Evolutionary conservation across 2,329 filamentous ascomycete species (phyloP), one percentile per base, ranked within the genome.

Genomic region (Fusarium floridanum): DNA sequence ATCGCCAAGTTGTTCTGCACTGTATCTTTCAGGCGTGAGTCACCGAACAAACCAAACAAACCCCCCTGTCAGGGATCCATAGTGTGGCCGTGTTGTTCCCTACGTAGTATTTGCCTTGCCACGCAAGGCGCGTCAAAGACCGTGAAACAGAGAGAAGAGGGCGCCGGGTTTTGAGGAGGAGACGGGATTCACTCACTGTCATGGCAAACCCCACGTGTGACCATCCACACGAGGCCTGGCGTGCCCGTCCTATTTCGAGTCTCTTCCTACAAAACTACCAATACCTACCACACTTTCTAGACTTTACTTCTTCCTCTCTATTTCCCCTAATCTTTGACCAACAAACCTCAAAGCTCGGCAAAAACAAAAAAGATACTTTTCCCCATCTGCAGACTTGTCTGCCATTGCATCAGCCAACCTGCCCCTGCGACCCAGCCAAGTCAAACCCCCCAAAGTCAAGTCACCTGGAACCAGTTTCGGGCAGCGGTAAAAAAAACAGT

Each of bases 121-220:
- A 74, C 72, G 53, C 67, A 29, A 55, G 43, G 32, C 29, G 29
- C 69, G 48, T 48, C 29, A 64, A 62, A 62, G 61, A 70, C 61
- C 41, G 62, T 74, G 65, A 74, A 60, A 66, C 68, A 70, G 29
- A 56, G 43, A 43, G 10, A 57, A 27, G 29, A 59, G 36, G 32
- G 32, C 32, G 32, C 11, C 32, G 32, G 61, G 36, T 24, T 39
- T 68, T 63, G 53, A 74, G 67, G 72, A 65, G 64, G 61, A 39
- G 27, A 61, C 59, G 37, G 37, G 37, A 45, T 45, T 45, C 41
- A 45, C 41, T 53, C 45, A 66, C 55, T 55, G 41, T 55, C 45
- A 50, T 70, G 60, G 53, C 22, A 55, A 48, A 20, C 39, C 66
- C 72, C 72, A 74, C 72, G 69, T 74, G 72, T 74, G 72, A 67